These are phyloP conservation scores for Penicillium turbatum DNA, from an alignment of 495 filamentous ascomycete genomes.

Conservation along the genomic window DNA sequence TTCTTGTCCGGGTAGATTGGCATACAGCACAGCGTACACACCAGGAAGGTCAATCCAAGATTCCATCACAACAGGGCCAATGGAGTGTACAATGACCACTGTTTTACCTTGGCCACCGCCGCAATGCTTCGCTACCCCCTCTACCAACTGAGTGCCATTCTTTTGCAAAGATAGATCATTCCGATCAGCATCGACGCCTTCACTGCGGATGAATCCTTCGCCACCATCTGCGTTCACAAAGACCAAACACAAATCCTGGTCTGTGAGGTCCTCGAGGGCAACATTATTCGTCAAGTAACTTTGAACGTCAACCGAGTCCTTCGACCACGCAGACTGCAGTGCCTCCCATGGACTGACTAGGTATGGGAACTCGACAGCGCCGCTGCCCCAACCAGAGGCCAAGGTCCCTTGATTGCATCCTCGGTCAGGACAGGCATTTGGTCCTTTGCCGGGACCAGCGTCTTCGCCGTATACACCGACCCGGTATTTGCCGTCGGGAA, in stretches of 20 bases:
- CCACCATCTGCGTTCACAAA: conserved; percentile 61
- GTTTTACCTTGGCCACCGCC: conserved; percentile 62
- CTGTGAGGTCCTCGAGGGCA: conserved; percentile 30
- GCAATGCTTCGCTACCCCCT: conserved; percentile 66
- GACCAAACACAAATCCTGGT: conserved; percentile 63
- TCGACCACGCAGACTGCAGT: conserved; percentile 56
- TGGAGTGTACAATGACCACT: conserved; percentile 84
- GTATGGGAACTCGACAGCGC: conserved; percentile 83
- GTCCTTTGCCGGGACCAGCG: conserved; percentile 61
- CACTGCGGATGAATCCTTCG: conserved; percentile 60
- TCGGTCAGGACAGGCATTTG: conserved; percentile 73
- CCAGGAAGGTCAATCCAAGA: conserved; percentile 75
- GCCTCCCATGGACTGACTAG: conserved; percentile 67
- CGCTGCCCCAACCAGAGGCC: conserved; percentile 85
- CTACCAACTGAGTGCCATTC: conserved; percentile 68
- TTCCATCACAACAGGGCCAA: conserved; percentile 83
- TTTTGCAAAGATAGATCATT: conserved; percentile 76
- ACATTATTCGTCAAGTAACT: conserved; percentile 58
- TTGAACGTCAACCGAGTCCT: conserved; percentile 54
- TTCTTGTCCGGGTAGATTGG: conserved; percentile 86
- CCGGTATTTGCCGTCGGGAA: conserved; percentile 40
- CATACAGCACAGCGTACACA: conserved; percentile 78
- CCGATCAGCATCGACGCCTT: conserved; percentile 72
- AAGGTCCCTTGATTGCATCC: conserved; percentile 81
- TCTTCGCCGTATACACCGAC: conserved; percentile 86